These are phyloP conservation scores for Starmera quercuum DNA, from an alignment of 805 yeast species.

Conservation along the genomic window DNA sequence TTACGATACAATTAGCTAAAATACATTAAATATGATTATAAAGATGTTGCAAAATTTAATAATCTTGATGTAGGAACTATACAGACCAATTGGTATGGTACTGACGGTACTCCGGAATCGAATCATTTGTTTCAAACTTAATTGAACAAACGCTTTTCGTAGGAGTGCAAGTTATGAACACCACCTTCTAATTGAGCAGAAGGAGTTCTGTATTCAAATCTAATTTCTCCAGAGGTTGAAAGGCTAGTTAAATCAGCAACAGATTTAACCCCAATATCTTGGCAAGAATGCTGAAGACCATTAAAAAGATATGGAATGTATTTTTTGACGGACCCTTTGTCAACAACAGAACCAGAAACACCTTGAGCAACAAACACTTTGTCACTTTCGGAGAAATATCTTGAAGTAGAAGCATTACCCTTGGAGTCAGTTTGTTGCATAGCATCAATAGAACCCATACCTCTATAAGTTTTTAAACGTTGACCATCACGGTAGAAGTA, in stretches of 20 bases:
- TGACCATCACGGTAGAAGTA: conserved; percentile 97
- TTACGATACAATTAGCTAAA: too few relatives aligned
- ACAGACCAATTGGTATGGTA: too few relatives aligned
- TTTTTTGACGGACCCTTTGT: conserved; percentile 91
- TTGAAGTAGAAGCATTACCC: conserved; percentile 96
- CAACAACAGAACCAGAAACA: conserved; percentile 94
- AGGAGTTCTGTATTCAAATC: conserved; percentile 97
- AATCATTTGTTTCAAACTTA: too few relatives aligned
- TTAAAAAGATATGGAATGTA: conserved; percentile 89
- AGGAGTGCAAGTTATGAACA: conserved; percentile 91
- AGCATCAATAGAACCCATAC: conserved; percentile 99
- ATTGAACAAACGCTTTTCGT: conserved; percentile 94
- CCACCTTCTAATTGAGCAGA: conserved; percentile 99
- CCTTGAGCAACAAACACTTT: conserved; percentile 97
- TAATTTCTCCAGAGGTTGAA: conserved; percentile 61
- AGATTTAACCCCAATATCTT: conserved; percentile 87
- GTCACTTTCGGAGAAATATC: conserved; percentile 96
- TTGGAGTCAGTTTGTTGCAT: conserved; percentile 84
- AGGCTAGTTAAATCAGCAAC: conserved; percentile 52
- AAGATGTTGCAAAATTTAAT: too few relatives aligned
- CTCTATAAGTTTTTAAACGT: conserved; percentile 95
- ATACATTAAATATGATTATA: too few relatives aligned
- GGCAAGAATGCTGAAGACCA: conserved; percentile 98
- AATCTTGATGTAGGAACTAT: too few relatives aligned
- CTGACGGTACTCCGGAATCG: too few relatives aligned